Evolutionary conservation across 1,284 basidiomycete species (phyloP).

Genomic region (Apiotrichum gracile): DNA sequence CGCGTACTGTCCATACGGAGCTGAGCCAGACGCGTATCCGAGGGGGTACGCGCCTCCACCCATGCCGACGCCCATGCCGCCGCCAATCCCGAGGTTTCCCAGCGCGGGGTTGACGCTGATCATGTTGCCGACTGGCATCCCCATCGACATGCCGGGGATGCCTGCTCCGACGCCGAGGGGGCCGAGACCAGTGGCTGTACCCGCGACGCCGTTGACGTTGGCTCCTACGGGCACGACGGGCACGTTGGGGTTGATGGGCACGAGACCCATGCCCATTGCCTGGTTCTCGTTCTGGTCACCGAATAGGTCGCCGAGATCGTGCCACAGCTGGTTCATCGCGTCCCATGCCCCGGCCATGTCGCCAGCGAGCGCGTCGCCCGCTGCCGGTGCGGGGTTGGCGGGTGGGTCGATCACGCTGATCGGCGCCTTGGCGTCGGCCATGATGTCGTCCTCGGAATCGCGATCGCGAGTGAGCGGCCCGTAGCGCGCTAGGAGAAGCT

Average conservation of each 20-base stretch:
- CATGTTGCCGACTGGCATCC: background rate
- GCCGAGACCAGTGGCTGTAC: background rate
- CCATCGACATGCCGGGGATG: background rate
- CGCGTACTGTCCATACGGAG: background rate
- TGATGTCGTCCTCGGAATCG: background rate
- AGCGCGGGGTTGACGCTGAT: background rate
- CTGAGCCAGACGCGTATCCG: background rate
- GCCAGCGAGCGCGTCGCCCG: background rate
- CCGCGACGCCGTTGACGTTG: background rate
- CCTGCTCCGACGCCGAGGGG: background rate
- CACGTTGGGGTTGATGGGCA: too few species aligned
- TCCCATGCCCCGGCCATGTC: conserved; percentile 23
- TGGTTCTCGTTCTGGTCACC: conserved; percentile 11
- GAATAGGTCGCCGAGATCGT: conserved; percentile 25
- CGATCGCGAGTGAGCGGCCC: conserved; percentile 7
- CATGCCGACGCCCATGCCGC: background rate
- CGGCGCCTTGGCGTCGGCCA: background rate
- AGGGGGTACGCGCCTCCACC: background rate
- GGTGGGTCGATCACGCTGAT: background rate
- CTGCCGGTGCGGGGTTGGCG: background rate
- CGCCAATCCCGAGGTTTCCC: background rate
- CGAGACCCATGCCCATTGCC: too few species aligned
- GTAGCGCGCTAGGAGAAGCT: conserved; percentile 19
- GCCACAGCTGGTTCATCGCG: conserved; percentile 31
- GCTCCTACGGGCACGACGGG: too few species aligned